Conservation (phyloP, 1,284 basidiomycete genomes). For the Xerocomus minutiporus region DNA sequence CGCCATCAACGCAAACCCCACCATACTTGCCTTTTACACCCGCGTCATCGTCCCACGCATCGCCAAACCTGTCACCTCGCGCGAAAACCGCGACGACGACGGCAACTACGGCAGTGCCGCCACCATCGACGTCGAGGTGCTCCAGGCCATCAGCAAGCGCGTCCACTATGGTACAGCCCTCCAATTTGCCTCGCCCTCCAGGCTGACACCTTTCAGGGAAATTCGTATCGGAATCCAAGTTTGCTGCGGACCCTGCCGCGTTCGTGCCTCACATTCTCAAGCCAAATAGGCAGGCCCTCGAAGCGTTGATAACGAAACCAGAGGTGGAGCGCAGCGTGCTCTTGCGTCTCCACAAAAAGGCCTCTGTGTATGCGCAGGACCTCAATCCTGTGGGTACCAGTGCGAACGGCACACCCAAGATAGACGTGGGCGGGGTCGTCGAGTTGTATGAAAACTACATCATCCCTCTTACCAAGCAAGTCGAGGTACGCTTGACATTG, state of each 20-base stretch:
- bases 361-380: conserved; percentile 89
- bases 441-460: conserved; percentile 92
- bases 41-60: conserved; percentile 79
- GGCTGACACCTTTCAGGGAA: conserved; percentile 60
- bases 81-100: conserved; percentile 61
- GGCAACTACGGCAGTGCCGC: conserved; percentile 98
- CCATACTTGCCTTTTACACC: conserved; percentile 89
- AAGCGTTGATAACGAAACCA: conserved; percentile 90
- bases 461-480: conserved; percentile 96
- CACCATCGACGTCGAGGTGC: conserved; percentile 89
- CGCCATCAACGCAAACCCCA: conserved; percentile 81
- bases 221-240: conserved; percentile 98
- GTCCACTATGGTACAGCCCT: conserved; percentile 84
- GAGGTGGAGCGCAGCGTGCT: conserved; percentile 89
- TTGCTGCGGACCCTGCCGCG: conserved; percentile 75
- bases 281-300: conserved; percentile 72
- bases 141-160: conserved; percentile 91
- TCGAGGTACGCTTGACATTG: conserved; percentile 65
- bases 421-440: conserved; percentile 91
- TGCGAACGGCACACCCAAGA: conserved; percentile 52
- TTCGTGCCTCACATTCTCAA: conserved; percentile 89
- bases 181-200: conserved; percentile 3
- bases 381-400: conserved; percentile 66
- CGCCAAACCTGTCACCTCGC: conserved; percentile 50
- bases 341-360: conserved; percentile 86